A percentile compares a stretch with the other conserved stretches of the same genome.
Conservation (phyloP, 2,329 filamentous ascomycete species). For the Diaporthe citri region DNA sequence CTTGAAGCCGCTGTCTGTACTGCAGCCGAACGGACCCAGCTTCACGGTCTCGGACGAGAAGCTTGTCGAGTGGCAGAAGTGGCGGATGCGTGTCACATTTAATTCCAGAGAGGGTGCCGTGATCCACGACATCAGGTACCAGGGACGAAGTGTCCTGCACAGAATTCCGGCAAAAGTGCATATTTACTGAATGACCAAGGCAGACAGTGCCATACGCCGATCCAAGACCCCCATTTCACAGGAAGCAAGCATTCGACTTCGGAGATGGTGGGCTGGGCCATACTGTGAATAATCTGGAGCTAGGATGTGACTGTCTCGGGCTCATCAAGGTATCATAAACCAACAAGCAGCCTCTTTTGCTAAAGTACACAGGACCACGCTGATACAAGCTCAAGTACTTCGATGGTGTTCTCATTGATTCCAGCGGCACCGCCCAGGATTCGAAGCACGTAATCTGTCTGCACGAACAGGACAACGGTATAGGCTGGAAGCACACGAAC, state of each 20-base stretch:
- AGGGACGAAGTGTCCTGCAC: background rate
- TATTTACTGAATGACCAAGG: too few relatives aligned
- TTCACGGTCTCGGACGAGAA: background rate
- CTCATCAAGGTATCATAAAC: too few relatives aligned
- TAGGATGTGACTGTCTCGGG: slow-evolving; percentile 36
- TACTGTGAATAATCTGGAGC: slow-evolving; percentile 25
- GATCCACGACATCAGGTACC: background rate
- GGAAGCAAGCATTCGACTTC: background rate
- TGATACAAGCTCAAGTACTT: slow-evolving; percentile 43
- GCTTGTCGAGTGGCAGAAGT: background rate
- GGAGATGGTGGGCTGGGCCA: slow-evolving; percentile 31
- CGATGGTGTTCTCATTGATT: slow-evolving; percentile 72
- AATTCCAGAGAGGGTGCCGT: background rate
- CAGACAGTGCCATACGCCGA: slow-evolving; percentile 13
- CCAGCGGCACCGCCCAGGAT: slow-evolving; percentile 59
- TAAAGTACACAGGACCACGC: too few relatives aligned
- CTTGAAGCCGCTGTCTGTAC: background rate
- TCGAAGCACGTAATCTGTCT: slow-evolving; percentile 66
- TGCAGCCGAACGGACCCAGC: background rate
- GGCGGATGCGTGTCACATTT: background rate
- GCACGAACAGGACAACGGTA: slow-evolving; percentile 69
- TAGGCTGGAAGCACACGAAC: slow-evolving; percentile 70
- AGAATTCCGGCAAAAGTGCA: too few relatives aligned
- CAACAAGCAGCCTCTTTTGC: too few relatives aligned
- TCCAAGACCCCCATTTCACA: slow-evolving; percentile 28